Conservation (phyloP, 306 rosid genomes). For the Mucuna pruriens region DNA sequence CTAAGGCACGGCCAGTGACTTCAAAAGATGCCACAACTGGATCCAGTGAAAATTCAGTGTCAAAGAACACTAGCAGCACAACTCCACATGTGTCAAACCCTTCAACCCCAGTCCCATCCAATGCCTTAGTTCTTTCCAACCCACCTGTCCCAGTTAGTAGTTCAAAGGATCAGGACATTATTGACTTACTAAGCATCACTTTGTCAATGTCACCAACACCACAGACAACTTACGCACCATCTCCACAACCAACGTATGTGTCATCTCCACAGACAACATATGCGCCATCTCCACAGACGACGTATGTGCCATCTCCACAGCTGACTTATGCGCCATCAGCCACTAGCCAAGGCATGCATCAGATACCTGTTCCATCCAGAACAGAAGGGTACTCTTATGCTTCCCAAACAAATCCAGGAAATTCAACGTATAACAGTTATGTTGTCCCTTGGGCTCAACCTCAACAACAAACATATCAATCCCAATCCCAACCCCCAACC, state of each 20-base stretch:
- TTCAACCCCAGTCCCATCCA: slow-evolving; percentile 54
- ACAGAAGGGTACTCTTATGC: slow-evolving; percentile 57
- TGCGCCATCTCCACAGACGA: slow-evolving; percentile 50
- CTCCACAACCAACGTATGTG: slow-evolving; percentile 41
- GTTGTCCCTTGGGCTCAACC: slow-evolving; percentile 96
- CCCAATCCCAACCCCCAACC: slow-evolving; percentile 34
- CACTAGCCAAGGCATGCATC: slow-evolving; percentile 62
- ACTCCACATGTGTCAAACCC: slow-evolving; percentile 45
- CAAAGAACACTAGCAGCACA: slow-evolving; percentile 40
- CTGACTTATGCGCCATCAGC: slow-evolving; percentile 45
- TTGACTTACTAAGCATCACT: slow-evolving; percentile 86
- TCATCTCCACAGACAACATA: slow-evolving; percentile 50
- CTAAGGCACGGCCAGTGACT: slow-evolving; percentile 53
- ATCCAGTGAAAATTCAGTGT: slow-evolving; percentile 45
- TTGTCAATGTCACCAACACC: slow-evolving; percentile 60
- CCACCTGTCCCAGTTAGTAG: slow-evolving; percentile 69
- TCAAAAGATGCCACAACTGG: slow-evolving; percentile 51
- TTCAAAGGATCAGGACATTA: slow-evolving; percentile 77
- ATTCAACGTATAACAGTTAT: slow-evolving; percentile 57
- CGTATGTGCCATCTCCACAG: too few species aligned
- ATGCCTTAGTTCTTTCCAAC: slow-evolving; percentile 64
- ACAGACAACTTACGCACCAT: slow-evolving; percentile 41
- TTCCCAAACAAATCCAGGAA: slow-evolving; percentile 67
- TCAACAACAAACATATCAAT: slow-evolving; percentile 44
- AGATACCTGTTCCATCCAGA: slow-evolving; percentile 51